Conservation (phyloP, 2,329 filamentous ascomycete genomes). For the Hymenoscyphus infarciens region DNA sequence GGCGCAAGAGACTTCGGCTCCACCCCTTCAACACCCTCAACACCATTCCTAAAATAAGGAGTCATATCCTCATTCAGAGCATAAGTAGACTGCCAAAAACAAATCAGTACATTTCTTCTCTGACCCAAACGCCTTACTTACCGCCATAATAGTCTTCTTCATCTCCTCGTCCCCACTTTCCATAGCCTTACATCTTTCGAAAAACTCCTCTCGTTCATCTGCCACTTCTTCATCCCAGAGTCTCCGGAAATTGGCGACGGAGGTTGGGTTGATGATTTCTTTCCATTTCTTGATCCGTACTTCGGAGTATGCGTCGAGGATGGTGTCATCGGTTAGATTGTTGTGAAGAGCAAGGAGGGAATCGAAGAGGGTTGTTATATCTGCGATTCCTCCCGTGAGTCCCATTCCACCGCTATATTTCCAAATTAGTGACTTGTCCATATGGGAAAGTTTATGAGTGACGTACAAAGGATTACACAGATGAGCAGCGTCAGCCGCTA, state of each 20-base stretch:
- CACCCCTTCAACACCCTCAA: neutral
- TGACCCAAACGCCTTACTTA: neutral
- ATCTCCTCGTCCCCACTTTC: constrained; percentile 23
- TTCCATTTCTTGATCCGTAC: constrained; percentile 39
- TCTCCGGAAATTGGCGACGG: constrained; percentile 40
- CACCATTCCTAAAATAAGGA: constrained; percentile 8
- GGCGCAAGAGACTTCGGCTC: neutral
- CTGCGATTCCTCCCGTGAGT: constrained; percentile 60
- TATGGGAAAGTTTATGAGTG: neutral
- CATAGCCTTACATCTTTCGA: constrained; percentile 35
- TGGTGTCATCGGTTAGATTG: constrained; percentile 36
- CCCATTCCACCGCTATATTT: constrained; percentile 45
- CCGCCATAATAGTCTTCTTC: neutral
- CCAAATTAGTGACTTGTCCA: neutral
- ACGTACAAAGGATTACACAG: constrained; percentile 43
- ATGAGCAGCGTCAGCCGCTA: constrained; percentile 50
- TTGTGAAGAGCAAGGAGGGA: constrained; percentile 45
- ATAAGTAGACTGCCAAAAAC: constrained; percentile 1
- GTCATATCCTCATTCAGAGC: constrained; percentile 10
- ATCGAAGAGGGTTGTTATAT: constrained; percentile 58
- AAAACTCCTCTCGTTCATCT: constrained; percentile 38
- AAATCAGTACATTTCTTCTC: neutral
- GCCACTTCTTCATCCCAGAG: constrained; percentile 34
- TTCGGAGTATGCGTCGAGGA: constrained; percentile 41
- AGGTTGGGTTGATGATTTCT: constrained; percentile 40